These are phyloP conservation scores for Trichoderma endophyticum DNA, from an alignment of 2,329 filamentous ascomycete genomes.

Conservation along the genomic window DNA sequence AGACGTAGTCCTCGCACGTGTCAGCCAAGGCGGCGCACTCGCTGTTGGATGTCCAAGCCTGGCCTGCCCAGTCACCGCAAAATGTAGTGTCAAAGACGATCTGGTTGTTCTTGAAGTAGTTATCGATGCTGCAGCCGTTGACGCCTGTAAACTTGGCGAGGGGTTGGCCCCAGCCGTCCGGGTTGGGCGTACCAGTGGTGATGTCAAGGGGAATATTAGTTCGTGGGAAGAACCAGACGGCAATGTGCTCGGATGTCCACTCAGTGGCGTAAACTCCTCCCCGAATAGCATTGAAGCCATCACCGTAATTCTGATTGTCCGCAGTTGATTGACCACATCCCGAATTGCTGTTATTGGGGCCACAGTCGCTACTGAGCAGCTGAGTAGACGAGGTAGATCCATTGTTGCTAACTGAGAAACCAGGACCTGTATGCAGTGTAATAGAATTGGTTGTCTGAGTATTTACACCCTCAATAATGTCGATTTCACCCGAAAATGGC, in stretches of 20 bases:
- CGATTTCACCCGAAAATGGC: slow-evolving; percentile 71
- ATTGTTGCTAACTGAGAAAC: slow-evolving; percentile 54
- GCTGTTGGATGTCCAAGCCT: slow-evolving; percentile 56
- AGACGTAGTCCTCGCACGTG: slow-evolving; percentile 71
- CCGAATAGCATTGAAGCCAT: slow-evolving; percentile 65
- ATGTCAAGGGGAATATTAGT: slow-evolving; percentile 62
- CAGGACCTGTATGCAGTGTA: slow-evolving; percentile 63
- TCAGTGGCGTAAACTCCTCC: slow-evolving; percentile 73
- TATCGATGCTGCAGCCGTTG: slow-evolving; percentile 67
- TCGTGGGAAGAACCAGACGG: slow-evolving; percentile 79
- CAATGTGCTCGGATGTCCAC: slow-evolving; percentile 71
- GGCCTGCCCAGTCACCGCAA: slow-evolving; percentile 83
- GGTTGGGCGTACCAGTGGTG: slow-evolving; percentile 56
- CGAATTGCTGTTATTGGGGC: slow-evolving; percentile 45
- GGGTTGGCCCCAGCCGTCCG: slow-evolving; percentile 66
- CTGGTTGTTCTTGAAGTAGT: slow-evolving; percentile 67
- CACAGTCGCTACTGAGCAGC: slow-evolving; percentile 55
- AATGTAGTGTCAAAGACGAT: slow-evolving; percentile 82
- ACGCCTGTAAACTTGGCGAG: slow-evolving; percentile 64
- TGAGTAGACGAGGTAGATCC: slow-evolving; percentile 46
- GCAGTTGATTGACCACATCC: slow-evolving; percentile 59
- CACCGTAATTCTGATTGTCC: slow-evolving; percentile 57
- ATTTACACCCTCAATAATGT: slow-evolving; percentile 78
- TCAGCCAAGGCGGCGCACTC: slow-evolving; percentile 58
- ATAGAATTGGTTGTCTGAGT: slow-evolving; percentile 55